Evolutionary conservation across 257 asterid genomes (phyloP), one percentile per base, ranked within the genome.

Genomic region (Datura wrightii): DNA sequence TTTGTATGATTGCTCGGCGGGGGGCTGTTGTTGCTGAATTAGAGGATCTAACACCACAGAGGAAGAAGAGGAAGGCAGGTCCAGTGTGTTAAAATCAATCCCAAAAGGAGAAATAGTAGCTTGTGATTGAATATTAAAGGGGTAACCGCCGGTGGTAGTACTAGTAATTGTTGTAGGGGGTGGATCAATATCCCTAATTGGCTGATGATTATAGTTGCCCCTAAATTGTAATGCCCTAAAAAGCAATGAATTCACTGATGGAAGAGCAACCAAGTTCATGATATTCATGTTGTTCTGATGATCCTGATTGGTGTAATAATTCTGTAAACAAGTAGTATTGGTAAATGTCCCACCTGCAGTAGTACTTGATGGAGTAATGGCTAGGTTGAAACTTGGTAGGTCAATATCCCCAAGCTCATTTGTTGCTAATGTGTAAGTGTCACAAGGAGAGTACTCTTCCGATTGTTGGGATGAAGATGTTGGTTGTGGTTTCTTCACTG

Each of bases 161-260:
- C 34, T 79, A 36, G 9, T 56, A 53, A 19, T 42, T 34, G 62
- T 44, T 42, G 69, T 44, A 14, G 79, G 37, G 10, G 82, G 52
- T 54, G 52, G 59, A 59, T 24, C 31, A 24, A 58, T 14, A 8
- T 46, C 55, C 41, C 63, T 24, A 24, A 24, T 46, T 50, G 84
- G 86, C 66, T 79, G 88, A 4, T 37, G 59, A 60, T 80, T 37
- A 81, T 15, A 39, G 59, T 79, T 52, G 2, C 66, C 88, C 41
- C 94, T 85, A 36, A 87, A 91, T 58, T 91, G 96, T 82, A 91
- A 80, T 41, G 94, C 94, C 0, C 90, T 88, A 83, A 89, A 91
- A 19, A 93, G 93, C 87, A 91, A 86, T 4, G 93, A 87, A 63
- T 93, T 90, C 86, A 93, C 84, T 8, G 92, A 91, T 36, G 85